A percentile compares a stretch with the other conserved stretches of the same genome.
phyloP scores from a whole-genome alignment of 2,329 filamentous ascomycete species.

The Curvularia hawaiiensis region DNA sequence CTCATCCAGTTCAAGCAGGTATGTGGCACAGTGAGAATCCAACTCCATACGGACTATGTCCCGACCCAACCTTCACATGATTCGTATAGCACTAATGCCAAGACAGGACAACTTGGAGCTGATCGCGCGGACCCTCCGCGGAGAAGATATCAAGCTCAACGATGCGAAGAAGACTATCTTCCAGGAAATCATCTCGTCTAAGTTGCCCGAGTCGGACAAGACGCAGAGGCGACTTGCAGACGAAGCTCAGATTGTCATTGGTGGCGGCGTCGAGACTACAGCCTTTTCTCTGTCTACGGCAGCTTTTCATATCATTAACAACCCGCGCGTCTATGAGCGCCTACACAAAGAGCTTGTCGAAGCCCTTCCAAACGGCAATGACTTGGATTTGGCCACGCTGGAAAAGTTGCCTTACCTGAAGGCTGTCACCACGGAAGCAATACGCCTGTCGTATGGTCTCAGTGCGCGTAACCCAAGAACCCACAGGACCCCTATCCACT shows the following conservation, averaged over 20 bases:
- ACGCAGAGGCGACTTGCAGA: constrained; percentile 44
- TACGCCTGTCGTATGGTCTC: constrained; percentile 48
- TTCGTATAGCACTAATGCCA: not conserved
- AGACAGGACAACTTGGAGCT: constrained; percentile 14
- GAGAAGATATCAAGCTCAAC: constrained; percentile 39
- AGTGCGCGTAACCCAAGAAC: constrained; percentile 47
- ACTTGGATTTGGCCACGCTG: constrained; percentile 29
- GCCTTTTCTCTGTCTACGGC: constrained; percentile 40
- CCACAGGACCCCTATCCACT: constrained; percentile 26
- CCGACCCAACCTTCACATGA: not conserved
- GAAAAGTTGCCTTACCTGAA: constrained; percentile 18
- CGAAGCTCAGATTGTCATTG: constrained; percentile 47
- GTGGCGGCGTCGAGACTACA: constrained; percentile 49
- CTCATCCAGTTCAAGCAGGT: constrained; percentile 41
- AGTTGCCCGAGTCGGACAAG: constrained; percentile 45
- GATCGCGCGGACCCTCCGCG: constrained; percentile 34
- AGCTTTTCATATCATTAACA: constrained; percentile 42
- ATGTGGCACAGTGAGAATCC: constrained; percentile 7
- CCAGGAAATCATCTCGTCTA: constrained; percentile 39
- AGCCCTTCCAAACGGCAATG: constrained; percentile 33
- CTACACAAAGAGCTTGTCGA: constrained; percentile 39
- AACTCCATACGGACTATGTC: not conserved
- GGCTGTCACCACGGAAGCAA: constrained; percentile 34
- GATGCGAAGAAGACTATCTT: constrained; percentile 43
- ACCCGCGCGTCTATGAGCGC: constrained; percentile 35